Conservation (phyloP, 306 rosid genomes). For the Prunus campanulata region DNA sequence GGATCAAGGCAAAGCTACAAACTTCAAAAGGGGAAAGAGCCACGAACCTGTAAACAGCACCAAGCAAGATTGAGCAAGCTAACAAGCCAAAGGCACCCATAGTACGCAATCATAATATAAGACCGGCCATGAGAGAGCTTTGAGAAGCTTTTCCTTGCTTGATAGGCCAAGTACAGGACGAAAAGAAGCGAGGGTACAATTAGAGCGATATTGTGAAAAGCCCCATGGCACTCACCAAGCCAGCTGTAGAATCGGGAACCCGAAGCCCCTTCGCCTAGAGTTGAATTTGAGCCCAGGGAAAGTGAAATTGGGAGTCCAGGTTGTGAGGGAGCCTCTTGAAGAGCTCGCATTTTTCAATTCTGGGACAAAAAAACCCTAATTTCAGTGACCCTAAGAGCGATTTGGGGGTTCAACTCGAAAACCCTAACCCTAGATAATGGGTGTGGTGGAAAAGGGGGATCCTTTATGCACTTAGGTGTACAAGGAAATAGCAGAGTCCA, state of each 20-base stretch:
- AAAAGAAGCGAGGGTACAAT: conserved; percentile 38
- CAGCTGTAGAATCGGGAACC: conserved; percentile 33
- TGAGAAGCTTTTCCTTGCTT: conserved; percentile 43
- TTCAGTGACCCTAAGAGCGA: background rate
- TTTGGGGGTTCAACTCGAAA: conserved; percentile 13
- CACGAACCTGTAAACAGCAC: conserved; percentile 77
- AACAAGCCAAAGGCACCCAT: conserved; percentile 52
- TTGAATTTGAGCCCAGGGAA: conserved; percentile 31
- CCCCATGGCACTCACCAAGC: conserved; percentile 67
- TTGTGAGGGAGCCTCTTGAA: conserved; percentile 32
- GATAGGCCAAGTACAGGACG: conserved; percentile 42
- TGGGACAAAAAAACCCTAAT: background rate
- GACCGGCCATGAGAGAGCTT: conserved; percentile 57
- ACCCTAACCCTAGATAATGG: conserved; percentile 46
- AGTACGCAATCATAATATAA: conserved; percentile 50
- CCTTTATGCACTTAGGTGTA: background rate
- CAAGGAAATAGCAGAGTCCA: background rate
- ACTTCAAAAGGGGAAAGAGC: background rate
- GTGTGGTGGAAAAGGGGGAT: background rate
- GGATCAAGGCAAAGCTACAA: background rate
- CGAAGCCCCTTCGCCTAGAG: conserved; percentile 25
- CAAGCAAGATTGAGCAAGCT: conserved; percentile 62
- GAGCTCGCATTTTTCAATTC: conserved; percentile 29
- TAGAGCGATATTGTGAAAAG: conserved; percentile 47
- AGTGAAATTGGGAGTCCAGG: conserved; percentile 33